Evolutionary conservation across 345 rosid genomes (phyloP).

Genomic region (Eucalyptus sideroxylon): DNA sequence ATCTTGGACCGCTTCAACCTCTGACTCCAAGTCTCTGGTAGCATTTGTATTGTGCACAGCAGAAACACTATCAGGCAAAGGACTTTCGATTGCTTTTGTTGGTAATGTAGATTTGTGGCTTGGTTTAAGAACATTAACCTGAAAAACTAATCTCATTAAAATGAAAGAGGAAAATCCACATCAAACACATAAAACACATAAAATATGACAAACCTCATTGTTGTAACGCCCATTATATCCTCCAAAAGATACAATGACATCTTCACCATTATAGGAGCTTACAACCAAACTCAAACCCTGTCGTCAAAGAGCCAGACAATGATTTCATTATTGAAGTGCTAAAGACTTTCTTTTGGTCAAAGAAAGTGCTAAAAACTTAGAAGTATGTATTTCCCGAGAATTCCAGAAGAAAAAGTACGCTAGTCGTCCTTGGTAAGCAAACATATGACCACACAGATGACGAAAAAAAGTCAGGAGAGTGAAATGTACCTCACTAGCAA

Average conservation of each 20-base stretch:
- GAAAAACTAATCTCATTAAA: not conserved
- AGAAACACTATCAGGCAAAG: conserved; percentile 75
- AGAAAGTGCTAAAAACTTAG: not conserved
- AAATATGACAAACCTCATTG: conserved; percentile 54
- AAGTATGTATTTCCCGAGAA: not conserved
- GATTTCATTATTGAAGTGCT: not conserved
- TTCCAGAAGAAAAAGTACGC: not conserved
- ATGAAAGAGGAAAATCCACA: not conserved
- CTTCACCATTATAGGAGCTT: conserved; percentile 72
- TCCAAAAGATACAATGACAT: conserved; percentile 82
- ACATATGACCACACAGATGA: not conserved
- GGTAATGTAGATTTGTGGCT: conserved; percentile 86
- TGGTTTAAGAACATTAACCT: conserved; percentile 92
- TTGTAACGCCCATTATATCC: conserved; percentile 96
- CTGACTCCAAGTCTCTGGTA: conserved; percentile 80
- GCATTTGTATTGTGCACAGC: conserved; percentile 51
- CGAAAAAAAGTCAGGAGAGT: not conserved
- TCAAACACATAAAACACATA: not conserved
- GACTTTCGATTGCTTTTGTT: conserved; percentile 39
- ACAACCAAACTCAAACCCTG: conserved; percentile 94
- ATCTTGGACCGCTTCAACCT: conserved; percentile 59
- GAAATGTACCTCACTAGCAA: conserved; percentile 88
- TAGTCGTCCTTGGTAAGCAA: not conserved
- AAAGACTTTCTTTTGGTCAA: not conserved
- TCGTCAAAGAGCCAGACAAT: not conserved